Evolutionary conservation across 305 asterid genomes (phyloP), one percentile per base, ranked within the genome.

Genomic region (Fraxinus velutina): DNA sequence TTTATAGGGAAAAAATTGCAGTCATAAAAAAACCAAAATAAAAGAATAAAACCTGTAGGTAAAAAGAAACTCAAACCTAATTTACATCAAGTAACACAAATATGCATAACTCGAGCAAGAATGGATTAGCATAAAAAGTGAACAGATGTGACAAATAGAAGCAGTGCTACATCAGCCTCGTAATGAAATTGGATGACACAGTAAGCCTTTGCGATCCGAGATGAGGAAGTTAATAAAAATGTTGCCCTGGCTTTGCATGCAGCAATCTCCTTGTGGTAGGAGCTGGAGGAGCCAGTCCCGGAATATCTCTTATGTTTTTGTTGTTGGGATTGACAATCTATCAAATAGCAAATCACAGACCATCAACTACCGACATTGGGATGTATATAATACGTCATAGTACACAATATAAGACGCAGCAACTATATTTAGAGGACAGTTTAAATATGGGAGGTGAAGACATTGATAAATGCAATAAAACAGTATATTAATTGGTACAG

Each of bases 241-340:
- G 83, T 32, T 79, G 84, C 24, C 82, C 85, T 1, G 86, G 78
- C 87, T 87, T 87, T 78, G 81, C 86, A 81, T 90, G 86, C 89
- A 96, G 77, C 85, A 96, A 85, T 90, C 97, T 93, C 90, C 99
- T 90, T 32, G 97, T 50, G 5, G 93, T 78, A 0, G 96, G 98
- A 81, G 99, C 98, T 7, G 99, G 99, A 33, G 99, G 99, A 60
- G 98, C 99, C 83, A 96, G 85, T 84, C 99, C 99, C 5, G 99
- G 99, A 75, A 96, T 92, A 80, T 94, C 98, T 86, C 97, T 86
- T 83, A 96, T 91, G 89, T 84, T 86, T 87, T 88, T 92, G 90
- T 94, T 96, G 91, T 86, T 87, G 24, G 99, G 99, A 88, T 96
- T 86, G 89, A 94, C 99, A 62, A 96, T 84, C 98, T 96, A 84